A percentile compares a stretch with the other conserved stretches of the same genome.
phyloP scores from a whole-genome alignment of 2,329 filamentous ascomycete genomes.

The Neurospora sp. region DNA sequence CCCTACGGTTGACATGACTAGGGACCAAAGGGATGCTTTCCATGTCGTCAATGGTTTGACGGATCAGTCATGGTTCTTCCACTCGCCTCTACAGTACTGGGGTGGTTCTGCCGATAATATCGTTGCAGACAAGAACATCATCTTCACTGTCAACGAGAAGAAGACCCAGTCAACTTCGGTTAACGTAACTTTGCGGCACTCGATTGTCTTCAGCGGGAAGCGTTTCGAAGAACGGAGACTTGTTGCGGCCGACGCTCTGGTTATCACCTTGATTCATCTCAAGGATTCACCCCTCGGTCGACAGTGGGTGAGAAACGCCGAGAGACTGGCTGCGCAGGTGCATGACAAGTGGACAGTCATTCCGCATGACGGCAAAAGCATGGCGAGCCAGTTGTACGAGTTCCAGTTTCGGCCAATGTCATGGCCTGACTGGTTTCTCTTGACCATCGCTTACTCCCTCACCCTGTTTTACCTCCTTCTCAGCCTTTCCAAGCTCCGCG shows the following conservation, averaged over 20 bases:
- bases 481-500: conserved; percentile 58
- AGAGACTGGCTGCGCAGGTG: conserved; percentile 38
- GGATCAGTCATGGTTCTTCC: conserved; percentile 63
- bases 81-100: conserved; percentile 79
- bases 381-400: conserved; percentile 57
- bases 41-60: conserved; percentile 51
- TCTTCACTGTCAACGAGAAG: conserved; percentile 58
- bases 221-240: conserved; percentile 58
- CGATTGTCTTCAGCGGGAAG: conserved; percentile 76
- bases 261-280: conserved; percentile 65
- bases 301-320: conserved; percentile 54
- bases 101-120: conserved; percentile 52
- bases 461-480: conserved; percentile 55
- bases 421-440: conserved; percentile 49
- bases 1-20: conserved; percentile 27
- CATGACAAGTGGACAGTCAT: conserved; percentile 54
- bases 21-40: conserved; percentile 40
- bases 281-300: conserved; percentile 55
- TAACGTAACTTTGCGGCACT: conserved; percentile 65
- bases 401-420: conserved; percentile 72
- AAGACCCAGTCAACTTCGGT: conserved; percentile 54
- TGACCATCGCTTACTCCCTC: conserved; percentile 55
- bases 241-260: conserved; percentile 64
- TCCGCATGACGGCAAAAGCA: conserved; percentile 44
- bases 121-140: conserved; percentile 48